phyloP scores from a whole-genome alignment of 768 basidiomycete genomes.

The Auriscalpium microsporum region DNA sequence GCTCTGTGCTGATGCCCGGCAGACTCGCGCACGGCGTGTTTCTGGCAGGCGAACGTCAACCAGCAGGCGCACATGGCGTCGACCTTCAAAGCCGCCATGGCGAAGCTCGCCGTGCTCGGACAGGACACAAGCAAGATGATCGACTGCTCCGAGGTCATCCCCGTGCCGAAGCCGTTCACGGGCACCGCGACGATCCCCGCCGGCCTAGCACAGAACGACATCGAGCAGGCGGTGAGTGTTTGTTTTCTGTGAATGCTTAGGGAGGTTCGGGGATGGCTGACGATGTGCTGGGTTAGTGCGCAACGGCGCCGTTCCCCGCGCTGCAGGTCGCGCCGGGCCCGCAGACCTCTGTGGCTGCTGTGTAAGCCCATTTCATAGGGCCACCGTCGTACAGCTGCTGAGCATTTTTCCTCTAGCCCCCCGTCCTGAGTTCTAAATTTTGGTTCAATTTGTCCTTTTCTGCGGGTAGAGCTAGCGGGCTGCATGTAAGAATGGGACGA shows the following conservation, averaged over 20 bases:
- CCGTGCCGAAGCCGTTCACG: not conserved
- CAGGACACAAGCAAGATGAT: slow-evolving; percentile 28
- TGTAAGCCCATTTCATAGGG: slow-evolving; percentile 17
- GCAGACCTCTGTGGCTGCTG: slow-evolving; percentile 23
- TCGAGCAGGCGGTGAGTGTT: not conserved
- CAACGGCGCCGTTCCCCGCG: slow-evolving; percentile 24
- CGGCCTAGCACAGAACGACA: not conserved
- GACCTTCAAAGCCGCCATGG: slow-evolving; percentile 33
- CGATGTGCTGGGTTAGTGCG: not conserved
- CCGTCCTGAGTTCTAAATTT: no score
- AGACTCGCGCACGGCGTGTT: slow-evolving; percentile 32
- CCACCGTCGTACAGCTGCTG: no score
- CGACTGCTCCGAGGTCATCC: slow-evolving; percentile 26
- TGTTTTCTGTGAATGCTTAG: not conserved
- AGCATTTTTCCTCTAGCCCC: no score
- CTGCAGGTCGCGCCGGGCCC: slow-evolving; percentile 26
- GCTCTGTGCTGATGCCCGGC: not conserved
- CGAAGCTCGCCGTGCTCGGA: slow-evolving; percentile 35
- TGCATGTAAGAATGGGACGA: no score
- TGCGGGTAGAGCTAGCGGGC: no score
- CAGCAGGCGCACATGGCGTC: slow-evolving; percentile 15
- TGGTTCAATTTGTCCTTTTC: no score
- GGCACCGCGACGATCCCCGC: not conserved
- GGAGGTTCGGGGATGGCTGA: not conserved
- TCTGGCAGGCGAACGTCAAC: slow-evolving; percentile 36